phyloP scores from a whole-genome alignment of 108 stramenopile species.

The Pseudonitzschia multiseries region DNA sequence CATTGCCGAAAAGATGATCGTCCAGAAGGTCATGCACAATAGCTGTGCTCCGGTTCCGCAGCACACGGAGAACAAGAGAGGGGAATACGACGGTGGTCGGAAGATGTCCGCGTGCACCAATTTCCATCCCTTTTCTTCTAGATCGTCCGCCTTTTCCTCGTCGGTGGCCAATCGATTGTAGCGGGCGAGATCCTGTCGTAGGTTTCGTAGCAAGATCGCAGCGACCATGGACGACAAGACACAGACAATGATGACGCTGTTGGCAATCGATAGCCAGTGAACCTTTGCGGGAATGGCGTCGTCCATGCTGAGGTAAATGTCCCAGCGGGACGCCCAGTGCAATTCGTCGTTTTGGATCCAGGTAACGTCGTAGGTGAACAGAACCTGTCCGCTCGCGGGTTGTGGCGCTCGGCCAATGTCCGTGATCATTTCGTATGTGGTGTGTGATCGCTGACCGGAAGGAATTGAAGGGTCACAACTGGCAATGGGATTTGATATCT shows the following conservation, averaged over 20 bases:
- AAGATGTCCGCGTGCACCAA: conserved; percentile 97
- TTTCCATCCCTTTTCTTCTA: conserved; percentile 99
- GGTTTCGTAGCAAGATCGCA: conserved; percentile 89
- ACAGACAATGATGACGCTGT: conserved; percentile 91
- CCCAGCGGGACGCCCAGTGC: conserved; percentile 97
- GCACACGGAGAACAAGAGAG: conserved; percentile 83
- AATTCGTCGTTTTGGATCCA: conserved; percentile 83
- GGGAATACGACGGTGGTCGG: conserved; percentile 85
- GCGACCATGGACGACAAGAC: conserved; percentile 95
- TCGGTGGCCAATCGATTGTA: conserved; percentile 91
- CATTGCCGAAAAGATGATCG: conserved; percentile 92
- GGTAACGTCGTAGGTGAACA: conserved; percentile 95
- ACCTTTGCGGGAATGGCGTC: conserved; percentile 89
- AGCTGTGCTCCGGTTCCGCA: conserved; percentile 94
- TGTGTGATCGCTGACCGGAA: conserved; percentile 44
- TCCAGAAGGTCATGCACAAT: conserved; percentile 80
- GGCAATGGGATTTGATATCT: conserved; percentile 71
- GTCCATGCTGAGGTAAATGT: conserved; percentile 96
- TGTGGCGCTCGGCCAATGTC: conserved; percentile 59
- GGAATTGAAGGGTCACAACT: conserved; percentile 54
- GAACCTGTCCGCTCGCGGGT: conserved; percentile 72
- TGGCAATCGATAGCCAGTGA: conserved; percentile 95
- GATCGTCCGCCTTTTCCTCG: conserved; percentile 93
- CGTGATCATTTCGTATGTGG: conserved; percentile 82
- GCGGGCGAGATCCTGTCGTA: conserved; percentile 80